Evolutionary conservation across 129 eudicot genomes (phyloP).

Genomic region (Lactuca saligna): DNA sequence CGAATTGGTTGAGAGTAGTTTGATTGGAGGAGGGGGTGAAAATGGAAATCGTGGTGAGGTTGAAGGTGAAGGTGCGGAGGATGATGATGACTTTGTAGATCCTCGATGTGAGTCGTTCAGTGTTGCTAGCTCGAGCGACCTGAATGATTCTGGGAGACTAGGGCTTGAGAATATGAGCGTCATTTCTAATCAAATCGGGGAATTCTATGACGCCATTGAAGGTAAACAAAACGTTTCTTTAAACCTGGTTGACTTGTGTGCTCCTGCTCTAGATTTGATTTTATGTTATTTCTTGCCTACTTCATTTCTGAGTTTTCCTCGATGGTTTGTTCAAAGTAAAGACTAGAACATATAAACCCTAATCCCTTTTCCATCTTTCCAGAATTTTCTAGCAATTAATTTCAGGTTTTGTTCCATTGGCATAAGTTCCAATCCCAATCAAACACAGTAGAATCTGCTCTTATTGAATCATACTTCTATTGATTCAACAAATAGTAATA

Average conservation of each 20-base stretch:
- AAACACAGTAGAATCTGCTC: too few relatives aligned
- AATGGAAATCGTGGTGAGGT: background rate
- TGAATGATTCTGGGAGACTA: conserved; percentile 36
- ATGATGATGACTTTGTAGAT: conserved; percentile 32
- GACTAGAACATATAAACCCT: background rate
- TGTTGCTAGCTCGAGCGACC: conserved; percentile 33
- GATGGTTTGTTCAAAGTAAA: background rate
- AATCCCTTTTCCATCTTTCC: background rate
- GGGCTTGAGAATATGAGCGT: conserved; percentile 34
- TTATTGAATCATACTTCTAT: too few relatives aligned
- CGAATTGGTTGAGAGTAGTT: conserved; percentile 13
- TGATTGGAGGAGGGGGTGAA: conserved; percentile 20
- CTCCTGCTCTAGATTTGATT: background rate
- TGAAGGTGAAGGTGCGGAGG: conserved; percentile 9
- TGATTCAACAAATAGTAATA: too few relatives aligned
- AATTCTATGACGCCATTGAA: conserved; percentile 42
- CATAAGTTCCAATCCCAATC: too few relatives aligned
- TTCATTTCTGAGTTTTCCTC: background rate
- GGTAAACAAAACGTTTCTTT: conserved; percentile 13
- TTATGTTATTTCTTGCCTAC: background rate
- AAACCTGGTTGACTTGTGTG: background rate
- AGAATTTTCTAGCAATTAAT: background rate
- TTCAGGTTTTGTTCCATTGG: too few relatives aligned
- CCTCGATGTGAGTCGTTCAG: conserved; percentile 40
- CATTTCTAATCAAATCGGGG: conserved; percentile 37